Conservation (phyloP, 768 basidiomycete genomes). For the Phylloporus arenicola region DNA sequence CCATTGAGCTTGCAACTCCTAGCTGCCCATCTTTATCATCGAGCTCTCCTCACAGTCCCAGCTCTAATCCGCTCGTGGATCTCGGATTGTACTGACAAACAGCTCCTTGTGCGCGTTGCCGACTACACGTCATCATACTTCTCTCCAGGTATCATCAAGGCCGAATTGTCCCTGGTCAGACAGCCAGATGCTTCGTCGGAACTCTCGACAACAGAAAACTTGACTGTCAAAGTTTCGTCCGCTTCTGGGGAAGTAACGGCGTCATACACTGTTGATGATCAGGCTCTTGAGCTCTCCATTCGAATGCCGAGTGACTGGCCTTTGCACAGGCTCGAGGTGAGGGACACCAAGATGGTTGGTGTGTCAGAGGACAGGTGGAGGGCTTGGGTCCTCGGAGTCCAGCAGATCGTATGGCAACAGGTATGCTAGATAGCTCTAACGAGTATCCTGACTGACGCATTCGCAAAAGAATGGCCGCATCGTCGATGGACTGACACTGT, state of each 20-base stretch:
- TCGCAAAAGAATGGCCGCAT: constrained; percentile 75
- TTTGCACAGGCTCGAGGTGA: constrained; percentile 80
- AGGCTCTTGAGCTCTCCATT: constrained; percentile 83
- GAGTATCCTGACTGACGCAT: not conserved
- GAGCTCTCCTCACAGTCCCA: constrained; percentile 76
- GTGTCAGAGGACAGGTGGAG: constrained; percentile 89
- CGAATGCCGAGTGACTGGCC: constrained; percentile 90
- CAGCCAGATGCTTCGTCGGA: constrained; percentile 48
- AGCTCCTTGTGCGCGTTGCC: constrained; percentile 70
- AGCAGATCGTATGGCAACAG: constrained; percentile 84
- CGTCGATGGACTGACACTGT: constrained; percentile 79
- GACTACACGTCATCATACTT: constrained; percentile 79
- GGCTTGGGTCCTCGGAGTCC: constrained; percentile 88
- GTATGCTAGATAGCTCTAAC: constrained; percentile 40
- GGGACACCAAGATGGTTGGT: constrained; percentile 77
- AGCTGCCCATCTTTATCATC: constrained; percentile 86
- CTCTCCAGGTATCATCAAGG: constrained; percentile 80
- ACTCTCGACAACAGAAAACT: constrained; percentile 61
- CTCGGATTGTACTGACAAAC: constrained; percentile 82
- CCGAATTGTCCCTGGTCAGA: constrained; percentile 75
- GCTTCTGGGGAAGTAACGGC: constrained; percentile 78
- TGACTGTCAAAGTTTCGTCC: constrained; percentile 71
- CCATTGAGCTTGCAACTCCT: constrained; percentile 55
- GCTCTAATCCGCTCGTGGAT: constrained; percentile 85
- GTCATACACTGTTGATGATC: constrained; percentile 86